These are phyloP conservation scores for Hypomontagnella submonticulosa DNA, from an alignment of 495 filamentous ascomycete species.

Conservation along the genomic window DNA sequence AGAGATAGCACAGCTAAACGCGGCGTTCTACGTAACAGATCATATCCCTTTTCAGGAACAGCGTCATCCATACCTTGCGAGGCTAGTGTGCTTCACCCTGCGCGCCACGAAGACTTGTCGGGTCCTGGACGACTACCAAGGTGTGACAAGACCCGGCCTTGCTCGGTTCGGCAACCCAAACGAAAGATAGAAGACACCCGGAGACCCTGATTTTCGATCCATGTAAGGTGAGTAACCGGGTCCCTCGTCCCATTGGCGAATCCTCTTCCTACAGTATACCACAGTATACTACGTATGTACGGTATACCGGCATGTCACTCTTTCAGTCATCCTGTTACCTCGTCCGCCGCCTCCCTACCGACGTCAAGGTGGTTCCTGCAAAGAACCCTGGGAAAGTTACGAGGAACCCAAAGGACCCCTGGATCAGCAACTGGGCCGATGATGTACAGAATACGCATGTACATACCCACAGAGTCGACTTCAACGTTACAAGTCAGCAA, in stretches of 20 bases:
- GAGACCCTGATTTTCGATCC: slow-evolving; percentile 37
- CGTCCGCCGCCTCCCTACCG: slow-evolving; percentile 13
- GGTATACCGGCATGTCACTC: slow-evolving; percentile 2
- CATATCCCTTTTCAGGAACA: slow-evolving; percentile 30
- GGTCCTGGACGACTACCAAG: slow-evolving; percentile 28
- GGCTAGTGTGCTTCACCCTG: slow-evolving; percentile 32
- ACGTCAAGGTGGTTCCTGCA: slow-evolving; percentile 14
- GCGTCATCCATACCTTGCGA: slow-evolving; percentile 38
- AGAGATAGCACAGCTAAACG: slow-evolving; percentile 38
- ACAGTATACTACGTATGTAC: slow-evolving; percentile 14
- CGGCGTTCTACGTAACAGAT: slow-evolving; percentile 35
- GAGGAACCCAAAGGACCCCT: slow-evolving; percentile 14
- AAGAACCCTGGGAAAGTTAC: slow-evolving; percentile 27
- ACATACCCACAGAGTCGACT: slow-evolving; percentile 6
- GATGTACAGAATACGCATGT: slow-evolving; percentile 13
- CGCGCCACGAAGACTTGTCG: slow-evolving; percentile 40
- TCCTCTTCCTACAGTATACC: slow-evolving; percentile 3
- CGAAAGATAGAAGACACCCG: slow-evolving; percentile 13
- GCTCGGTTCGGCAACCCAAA: slow-evolving; percentile 26
- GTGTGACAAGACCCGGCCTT: slow-evolving; percentile 25
- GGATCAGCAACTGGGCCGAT: slow-evolving; percentile 5
- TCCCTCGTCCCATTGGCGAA: slow-evolving; percentile 29
- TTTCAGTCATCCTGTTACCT: background rate
- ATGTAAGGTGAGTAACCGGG: slow-evolving; percentile 19
- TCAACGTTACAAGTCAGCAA: slow-evolving; percentile 30